phyloP scores from a whole-genome alignment of 139 green algal species.

The Zygnema cylindricum region DNA sequence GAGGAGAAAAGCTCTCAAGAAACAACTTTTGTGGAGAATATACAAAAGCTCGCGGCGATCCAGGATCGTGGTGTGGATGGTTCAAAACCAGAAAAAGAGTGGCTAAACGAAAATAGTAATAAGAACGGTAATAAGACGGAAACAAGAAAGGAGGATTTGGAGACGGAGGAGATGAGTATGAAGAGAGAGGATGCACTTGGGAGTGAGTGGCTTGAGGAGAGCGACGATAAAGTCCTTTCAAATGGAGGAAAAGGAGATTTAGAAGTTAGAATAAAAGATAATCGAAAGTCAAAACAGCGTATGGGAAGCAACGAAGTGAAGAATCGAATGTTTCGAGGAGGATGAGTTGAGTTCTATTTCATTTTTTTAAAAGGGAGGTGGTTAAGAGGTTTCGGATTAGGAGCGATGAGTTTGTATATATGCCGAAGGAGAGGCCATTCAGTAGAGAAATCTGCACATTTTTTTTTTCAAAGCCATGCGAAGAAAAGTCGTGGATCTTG shows the following conservation, averaged over 20 bases:
- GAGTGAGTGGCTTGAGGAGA: not conserved
- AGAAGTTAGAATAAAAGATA: not conserved
- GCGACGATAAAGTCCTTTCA: not conserved
- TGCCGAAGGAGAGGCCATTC: no score
- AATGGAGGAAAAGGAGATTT: not conserved
- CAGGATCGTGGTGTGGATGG: not conserved
- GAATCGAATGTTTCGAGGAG: not conserved
- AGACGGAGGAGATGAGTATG: not conserved
- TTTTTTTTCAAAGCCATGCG: not conserved
- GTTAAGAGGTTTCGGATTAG: not conserved
- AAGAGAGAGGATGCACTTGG: not conserved
- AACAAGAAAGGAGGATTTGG: not conserved
- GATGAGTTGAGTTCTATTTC: no score
- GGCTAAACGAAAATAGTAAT: no score
- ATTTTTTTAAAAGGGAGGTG: not conserved
- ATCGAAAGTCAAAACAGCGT: no score
- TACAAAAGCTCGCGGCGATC: not conserved
- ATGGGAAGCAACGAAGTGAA: not conserved
- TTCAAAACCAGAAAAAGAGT: not conserved
- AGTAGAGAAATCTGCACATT: not conserved
- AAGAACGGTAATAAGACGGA: not conserved
- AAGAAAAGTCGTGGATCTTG: not conserved
- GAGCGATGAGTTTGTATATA: not conserved
- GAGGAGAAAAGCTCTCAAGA: no score
- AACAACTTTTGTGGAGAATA: no score